phyloP scores from a whole-genome alignment of 2,329 filamentous ascomycete genomes.

The Calonectria fujianensis region DNA sequence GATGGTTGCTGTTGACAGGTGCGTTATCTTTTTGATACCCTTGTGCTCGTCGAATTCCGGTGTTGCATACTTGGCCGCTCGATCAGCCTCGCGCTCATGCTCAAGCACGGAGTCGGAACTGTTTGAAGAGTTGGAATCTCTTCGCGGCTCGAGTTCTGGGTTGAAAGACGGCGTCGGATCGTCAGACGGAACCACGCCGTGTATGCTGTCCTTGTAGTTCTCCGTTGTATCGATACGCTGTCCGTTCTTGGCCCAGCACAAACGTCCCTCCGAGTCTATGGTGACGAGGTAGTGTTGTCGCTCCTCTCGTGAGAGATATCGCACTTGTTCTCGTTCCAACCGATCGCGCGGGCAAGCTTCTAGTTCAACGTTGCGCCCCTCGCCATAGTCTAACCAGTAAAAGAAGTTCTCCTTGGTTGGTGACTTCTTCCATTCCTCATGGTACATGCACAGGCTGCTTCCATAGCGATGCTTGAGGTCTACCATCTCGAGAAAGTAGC shows the following conservation, averaged over 20 bases:
- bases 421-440: constrained; percentile 86
- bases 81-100: constrained; percentile 74
- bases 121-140: constrained; percentile 52
- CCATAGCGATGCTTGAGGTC: constrained; percentile 92
- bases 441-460: constrained; percentile 86
- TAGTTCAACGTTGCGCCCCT: constrained; percentile 82
- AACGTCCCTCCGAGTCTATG: constrained; percentile 82
- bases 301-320: constrained; percentile 90
- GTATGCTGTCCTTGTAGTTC: constrained; percentile 85
- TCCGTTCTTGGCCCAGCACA: constrained; percentile 93
- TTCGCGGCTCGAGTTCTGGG: constrained; percentile 46
- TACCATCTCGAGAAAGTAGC: constrained; percentile 91
- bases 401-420: constrained; percentile 92
- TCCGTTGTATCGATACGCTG: constrained; percentile 84
- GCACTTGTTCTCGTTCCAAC: constrained; percentile 85
- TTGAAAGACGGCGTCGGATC: constrained; percentile 75
- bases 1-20: constrained; percentile 82
- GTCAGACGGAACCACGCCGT: constrained; percentile 80
- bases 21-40: constrained; percentile 72
- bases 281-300: constrained; percentile 86
- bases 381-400: constrained; percentile 92
- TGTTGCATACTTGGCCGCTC: constrained; percentile 79
- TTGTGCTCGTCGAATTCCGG: constrained; percentile 77
- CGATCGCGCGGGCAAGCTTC: constrained; percentile 82
- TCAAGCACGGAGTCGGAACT: constrained; percentile 63